These are phyloP conservation scores for Eucalyptus decipiens DNA, from an alignment of 345 rosid species.

Conservation along the genomic window DNA sequence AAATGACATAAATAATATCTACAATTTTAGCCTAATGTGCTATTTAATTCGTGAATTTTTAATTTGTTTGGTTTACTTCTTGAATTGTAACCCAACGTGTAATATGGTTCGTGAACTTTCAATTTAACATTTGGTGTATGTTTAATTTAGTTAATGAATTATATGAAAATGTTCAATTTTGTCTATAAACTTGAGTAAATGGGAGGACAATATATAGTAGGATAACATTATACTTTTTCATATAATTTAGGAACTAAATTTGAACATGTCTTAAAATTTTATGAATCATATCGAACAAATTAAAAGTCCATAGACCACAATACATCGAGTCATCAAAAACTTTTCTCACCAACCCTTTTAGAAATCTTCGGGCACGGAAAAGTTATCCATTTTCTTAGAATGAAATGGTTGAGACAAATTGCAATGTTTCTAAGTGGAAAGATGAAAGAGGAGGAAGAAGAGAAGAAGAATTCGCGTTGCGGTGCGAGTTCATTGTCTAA, in stretches of 20 bases:
- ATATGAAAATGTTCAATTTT: accelerated
- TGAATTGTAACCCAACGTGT: accelerated
- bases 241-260: accelerated
- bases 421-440: background rate
- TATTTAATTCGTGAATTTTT: accelerated
- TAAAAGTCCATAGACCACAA: accelerated
- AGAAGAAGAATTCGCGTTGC: background rate
- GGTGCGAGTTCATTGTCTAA: too few species aligned
- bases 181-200: accelerated
- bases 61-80: accelerated
- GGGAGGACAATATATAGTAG: accelerated
- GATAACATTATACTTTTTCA: accelerated
- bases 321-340: background rate
- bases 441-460: too few species aligned
- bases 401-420: background rate
- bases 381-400: background rate
- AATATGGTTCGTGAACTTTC: accelerated
- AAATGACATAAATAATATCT: accelerated
- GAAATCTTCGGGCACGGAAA: too few species aligned
- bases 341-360: background rate
- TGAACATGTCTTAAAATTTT: accelerated
- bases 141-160: too few species aligned
- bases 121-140: too few species aligned
- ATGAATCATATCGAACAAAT: too few species aligned
- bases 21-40: accelerated